phyloP scores from a whole-genome alignment of 805 yeast genomes.

The Jamesozyma gamospora region DNA sequence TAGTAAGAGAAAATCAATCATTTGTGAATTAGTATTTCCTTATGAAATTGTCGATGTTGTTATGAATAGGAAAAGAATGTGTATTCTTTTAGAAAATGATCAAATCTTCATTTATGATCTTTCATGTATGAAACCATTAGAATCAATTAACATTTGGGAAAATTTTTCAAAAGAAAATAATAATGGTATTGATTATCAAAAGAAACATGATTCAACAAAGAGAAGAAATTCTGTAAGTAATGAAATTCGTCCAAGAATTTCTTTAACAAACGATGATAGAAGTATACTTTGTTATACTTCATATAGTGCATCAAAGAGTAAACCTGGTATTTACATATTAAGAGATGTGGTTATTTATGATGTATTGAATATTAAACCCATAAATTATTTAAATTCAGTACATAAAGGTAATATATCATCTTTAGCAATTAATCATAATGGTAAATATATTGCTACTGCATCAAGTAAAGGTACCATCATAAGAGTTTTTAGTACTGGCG shows the following conservation, averaged over 20 bases:
- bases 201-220: slow-evolving; percentile 3
- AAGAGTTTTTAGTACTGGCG: slow-evolving; percentile 49
- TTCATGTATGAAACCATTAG: slow-evolving; percentile 74
- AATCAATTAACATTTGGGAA: slow-evolving; percentile 44
- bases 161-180: slow-evolving; percentile 5
- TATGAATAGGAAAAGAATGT: slow-evolving; percentile 71
- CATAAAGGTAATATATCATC: slow-evolving; percentile 26
- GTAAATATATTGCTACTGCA: slow-evolving; percentile 52
- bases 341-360: slow-evolving; percentile 63
- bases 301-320: slow-evolving; percentile 16
- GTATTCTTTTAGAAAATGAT: slow-evolving; percentile 60
- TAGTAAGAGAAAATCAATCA: slow-evolving; percentile 57
- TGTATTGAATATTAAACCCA: slow-evolving; percentile 58
- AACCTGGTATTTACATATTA: slow-evolving; percentile 37
- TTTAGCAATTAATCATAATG: slow-evolving; percentile 45
- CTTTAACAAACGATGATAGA: slow-evolving; percentile 24
- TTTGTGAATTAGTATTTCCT: slow-evolving; percentile 86
- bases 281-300: slow-evolving; percentile 26
- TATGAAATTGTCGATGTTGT: slow-evolving; percentile 60
- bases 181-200: not conserved
- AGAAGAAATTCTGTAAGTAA: slow-evolving; percentile 11
- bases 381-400: slow-evolving; percentile 36
- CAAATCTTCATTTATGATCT: slow-evolving; percentile 86
- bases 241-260: slow-evolving; percentile 15
- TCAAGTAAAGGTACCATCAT: slow-evolving; percentile 65